phyloP scores from a whole-genome alignment of 257 asterid species.

The Solanum corneliomulleri region DNA sequence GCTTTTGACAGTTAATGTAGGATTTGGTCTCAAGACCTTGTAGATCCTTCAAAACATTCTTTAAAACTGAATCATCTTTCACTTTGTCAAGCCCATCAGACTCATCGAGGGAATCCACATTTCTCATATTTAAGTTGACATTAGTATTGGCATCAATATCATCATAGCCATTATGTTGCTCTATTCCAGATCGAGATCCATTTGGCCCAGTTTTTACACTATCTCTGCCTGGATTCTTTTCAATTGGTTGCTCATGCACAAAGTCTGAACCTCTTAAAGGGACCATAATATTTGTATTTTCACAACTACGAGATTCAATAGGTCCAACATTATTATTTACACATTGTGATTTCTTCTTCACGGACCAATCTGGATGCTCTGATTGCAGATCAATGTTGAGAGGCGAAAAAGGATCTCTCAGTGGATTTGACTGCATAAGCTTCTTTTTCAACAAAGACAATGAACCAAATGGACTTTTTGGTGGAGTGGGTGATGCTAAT shows the following conservation, averaged over 20 bases:
- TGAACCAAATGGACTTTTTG: slow-evolving; percentile 54
- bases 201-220: background rate
- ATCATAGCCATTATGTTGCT: background rate
- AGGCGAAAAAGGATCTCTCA: slow-evolving; percentile 56
- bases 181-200: background rate
- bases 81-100: background rate
- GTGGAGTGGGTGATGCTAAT: slow-evolving; percentile 54
- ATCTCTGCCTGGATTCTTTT: background rate
- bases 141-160: background rate
- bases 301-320: slow-evolving; percentile 7
- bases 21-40: background rate
- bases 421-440: slow-evolving; percentile 35
- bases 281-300: background rate
- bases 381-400: slow-evolving; percentile 25
- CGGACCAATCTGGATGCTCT: slow-evolving; percentile 19
- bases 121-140: background rate
- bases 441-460: slow-evolving; percentile 35
- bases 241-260: background rate
- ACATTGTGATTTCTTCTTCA: slow-evolving; percentile 19
- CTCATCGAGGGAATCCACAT: background rate
- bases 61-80: background rate
- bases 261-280: background rate
- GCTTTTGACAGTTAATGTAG: background rate
- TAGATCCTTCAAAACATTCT: background rate
- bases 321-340: slow-evolving; percentile 11